Conservation (phyloP, 179 eudicot species). For the Sideroxylon spinosum region DNA sequence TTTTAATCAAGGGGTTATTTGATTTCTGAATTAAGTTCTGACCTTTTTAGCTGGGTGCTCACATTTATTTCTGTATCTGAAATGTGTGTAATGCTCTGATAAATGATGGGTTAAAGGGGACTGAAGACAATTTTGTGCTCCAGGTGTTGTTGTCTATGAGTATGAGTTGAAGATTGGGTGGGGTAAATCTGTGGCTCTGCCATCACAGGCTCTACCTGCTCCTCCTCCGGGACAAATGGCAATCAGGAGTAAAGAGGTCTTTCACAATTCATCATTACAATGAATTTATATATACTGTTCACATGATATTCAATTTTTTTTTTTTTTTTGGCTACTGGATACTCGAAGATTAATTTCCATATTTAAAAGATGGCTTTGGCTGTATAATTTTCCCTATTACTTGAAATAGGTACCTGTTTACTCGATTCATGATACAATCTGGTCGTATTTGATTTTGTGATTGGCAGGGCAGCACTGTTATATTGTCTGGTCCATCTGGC, state of each 20-base stretch:
- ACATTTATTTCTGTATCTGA: background rate
- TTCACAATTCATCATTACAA: background rate
- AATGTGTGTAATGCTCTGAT: background rate
- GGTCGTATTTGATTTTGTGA: constrained; percentile 19
- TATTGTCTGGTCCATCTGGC: constrained; percentile 91
- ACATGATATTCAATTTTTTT: background rate
- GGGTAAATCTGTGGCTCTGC: constrained; percentile 99
- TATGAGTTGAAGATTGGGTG: constrained; percentile 97
- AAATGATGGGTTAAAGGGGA: background rate
- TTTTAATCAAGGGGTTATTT: background rate
- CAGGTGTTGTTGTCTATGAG: constrained; percentile 92
- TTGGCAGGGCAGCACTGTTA: constrained; percentile 82
- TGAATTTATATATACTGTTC: background rate
- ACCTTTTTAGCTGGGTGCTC: background rate
- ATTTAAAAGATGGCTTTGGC: background rate
- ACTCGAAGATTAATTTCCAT: background rate
- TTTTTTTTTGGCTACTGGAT: constrained; percentile 11
- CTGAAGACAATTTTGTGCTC: constrained; percentile 18
- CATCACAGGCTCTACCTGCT: constrained; percentile 96
- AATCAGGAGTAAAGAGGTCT: constrained; percentile 97
- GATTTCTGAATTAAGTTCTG: background rate
- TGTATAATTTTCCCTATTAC: background rate
- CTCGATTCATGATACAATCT: background rate
- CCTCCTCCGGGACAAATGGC: constrained; percentile 99
- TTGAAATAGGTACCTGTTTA: constrained; percentile 7